A percentile compares a stretch with the other conserved stretches of the same genome.
Conservation (phyloP, 192 early-diverging fungal species). For the Backusella liffmaniae region DNA sequence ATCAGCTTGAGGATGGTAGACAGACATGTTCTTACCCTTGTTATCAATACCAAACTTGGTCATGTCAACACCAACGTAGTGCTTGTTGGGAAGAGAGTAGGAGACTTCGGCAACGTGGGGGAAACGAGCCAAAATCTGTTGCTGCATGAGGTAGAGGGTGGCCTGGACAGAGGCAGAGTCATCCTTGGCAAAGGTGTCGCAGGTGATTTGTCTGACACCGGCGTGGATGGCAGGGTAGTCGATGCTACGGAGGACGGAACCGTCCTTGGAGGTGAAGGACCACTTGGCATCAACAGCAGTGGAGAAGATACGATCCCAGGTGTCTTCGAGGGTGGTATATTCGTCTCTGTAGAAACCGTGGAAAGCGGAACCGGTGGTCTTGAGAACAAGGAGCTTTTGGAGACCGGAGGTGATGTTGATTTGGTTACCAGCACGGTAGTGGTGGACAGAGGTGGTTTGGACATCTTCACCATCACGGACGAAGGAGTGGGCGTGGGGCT, state of each 20-base stretch:
- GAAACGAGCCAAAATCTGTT: slow-evolving; percentile 58
- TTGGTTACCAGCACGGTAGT: no score
- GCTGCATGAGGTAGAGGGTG: slow-evolving; percentile 77
- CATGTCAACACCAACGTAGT: slow-evolving; percentile 75
- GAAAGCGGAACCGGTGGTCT: no score
- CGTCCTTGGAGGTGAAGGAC: slow-evolving; percentile 43
- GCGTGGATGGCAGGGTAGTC: slow-evolving; percentile 56
- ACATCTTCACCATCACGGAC: slow-evolving; percentile 69
- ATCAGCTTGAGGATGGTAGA: slow-evolving; percentile 58
- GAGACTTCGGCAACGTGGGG: slow-evolving; percentile 55
- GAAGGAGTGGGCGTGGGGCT: slow-evolving; percentile 72
- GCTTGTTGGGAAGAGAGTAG: slow-evolving; percentile 77
- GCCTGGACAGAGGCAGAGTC: slow-evolving; percentile 79
- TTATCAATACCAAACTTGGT: slow-evolving; percentile 66
- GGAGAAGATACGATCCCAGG: slow-evolving; percentile 75
- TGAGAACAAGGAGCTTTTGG: no score
- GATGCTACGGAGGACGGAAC: slow-evolving; percentile 32
- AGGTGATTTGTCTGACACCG: slow-evolving; percentile 62
- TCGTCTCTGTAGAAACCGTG: no score
- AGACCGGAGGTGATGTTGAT: no score
- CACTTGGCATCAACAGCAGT: slow-evolving; percentile 72
- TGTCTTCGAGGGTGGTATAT: slow-evolving; percentile 71
- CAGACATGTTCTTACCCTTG: slow-evolving; percentile 59
- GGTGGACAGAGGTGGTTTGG: slow-evolving; percentile 63
- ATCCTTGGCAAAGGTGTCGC: slow-evolving; percentile 75